Conservation (phyloP, 2,329 filamentous ascomycete species). For the Trichoderma brevicompactum region DNA sequence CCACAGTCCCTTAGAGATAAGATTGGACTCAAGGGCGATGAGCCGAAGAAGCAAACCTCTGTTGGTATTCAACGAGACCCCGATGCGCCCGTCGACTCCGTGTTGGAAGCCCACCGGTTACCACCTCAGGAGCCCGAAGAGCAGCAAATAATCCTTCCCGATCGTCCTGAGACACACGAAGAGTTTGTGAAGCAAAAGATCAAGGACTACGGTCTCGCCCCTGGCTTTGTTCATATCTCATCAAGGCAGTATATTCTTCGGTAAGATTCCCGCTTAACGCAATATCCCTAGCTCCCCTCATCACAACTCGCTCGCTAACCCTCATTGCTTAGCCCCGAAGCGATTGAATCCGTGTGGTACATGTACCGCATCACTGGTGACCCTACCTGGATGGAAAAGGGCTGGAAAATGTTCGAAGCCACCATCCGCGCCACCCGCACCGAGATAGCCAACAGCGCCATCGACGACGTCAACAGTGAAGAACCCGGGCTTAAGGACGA, state of each 20-base stretch:
- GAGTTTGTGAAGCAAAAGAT: slow-evolving; percentile 58
- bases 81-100: slow-evolving; percentile 15
- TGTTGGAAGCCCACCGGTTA: slow-evolving; percentile 28
- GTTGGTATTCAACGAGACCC: slow-evolving; percentile 8
- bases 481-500: slow-evolving; percentile 56
- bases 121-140: slow-evolving; percentile 14
- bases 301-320: slow-evolving; percentile 32
- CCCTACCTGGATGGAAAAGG: slow-evolving; percentile 73
- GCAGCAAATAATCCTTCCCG: slow-evolving; percentile 9
- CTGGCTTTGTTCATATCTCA: slow-evolving; percentile 55
- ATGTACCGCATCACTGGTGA: slow-evolving; percentile 90
- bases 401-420: slow-evolving; percentile 82
- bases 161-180: slow-evolving; percentile 54
- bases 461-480: slow-evolving; percentile 62
- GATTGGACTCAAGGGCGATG: slow-evolving; percentile 32
- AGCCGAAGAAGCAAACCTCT: slow-evolving; percentile 11
- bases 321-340: slow-evolving; percentile 66
- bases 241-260: slow-evolving; percentile 63
- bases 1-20: slow-evolving; percentile 42
- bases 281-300: slow-evolving; percentile 34
- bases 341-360: slow-evolving; percentile 86
- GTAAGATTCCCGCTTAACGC: slow-evolving; percentile 46
- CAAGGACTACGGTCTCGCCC: slow-evolving; percentile 49
- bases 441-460: slow-evolving; percentile 69
- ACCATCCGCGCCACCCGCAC: slow-evolving; percentile 70